phyloP scores from a whole-genome alignment of 208 protist genomes.

The Phytomonas francai region DNA sequence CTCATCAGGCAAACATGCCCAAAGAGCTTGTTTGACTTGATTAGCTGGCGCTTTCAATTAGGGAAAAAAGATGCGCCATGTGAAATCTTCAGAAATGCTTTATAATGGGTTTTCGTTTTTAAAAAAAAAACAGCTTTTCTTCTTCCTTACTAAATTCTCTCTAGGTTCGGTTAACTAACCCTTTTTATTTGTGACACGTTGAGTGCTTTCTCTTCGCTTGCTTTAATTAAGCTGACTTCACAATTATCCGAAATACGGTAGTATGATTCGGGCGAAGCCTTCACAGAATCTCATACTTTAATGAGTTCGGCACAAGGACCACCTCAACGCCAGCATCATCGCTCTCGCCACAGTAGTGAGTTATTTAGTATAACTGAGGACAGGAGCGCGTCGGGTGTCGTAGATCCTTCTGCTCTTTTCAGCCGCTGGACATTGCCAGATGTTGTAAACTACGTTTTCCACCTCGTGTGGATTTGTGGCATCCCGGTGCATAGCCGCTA shows the following conservation, averaged over 20 bases:
- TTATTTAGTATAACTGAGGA: background rate
- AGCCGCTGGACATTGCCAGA: conserved; percentile 20
- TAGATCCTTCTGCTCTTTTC: background rate
- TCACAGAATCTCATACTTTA: background rate
- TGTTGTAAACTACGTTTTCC: conserved; percentile 43
- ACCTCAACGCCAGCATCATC: background rate
- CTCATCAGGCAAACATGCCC: background rate
- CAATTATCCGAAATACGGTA: background rate
- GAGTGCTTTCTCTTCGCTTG: background rate
- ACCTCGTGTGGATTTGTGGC: conserved; percentile 57
- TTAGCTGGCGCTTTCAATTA: background rate
- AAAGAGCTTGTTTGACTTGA: background rate
- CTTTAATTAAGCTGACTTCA: background rate
- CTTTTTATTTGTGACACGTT: background rate
- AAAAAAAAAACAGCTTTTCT: background rate
- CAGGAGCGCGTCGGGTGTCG: background rate
- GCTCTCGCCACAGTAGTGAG: background rate
- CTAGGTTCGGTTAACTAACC: background rate
- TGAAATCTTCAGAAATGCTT: background rate
- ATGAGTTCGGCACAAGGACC: background rate
- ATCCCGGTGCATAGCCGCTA: conserved; percentile 54
- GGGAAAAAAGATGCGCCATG: background rate
- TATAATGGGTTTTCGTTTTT: background rate
- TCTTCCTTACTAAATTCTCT: background rate
- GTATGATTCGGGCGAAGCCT: background rate